A percentile compares a stretch with the other conserved stretches of the same genome.
phyloP scores from a whole-genome alignment of 2,329 filamentous ascomycete species.

The Chalara sp. region DNA sequence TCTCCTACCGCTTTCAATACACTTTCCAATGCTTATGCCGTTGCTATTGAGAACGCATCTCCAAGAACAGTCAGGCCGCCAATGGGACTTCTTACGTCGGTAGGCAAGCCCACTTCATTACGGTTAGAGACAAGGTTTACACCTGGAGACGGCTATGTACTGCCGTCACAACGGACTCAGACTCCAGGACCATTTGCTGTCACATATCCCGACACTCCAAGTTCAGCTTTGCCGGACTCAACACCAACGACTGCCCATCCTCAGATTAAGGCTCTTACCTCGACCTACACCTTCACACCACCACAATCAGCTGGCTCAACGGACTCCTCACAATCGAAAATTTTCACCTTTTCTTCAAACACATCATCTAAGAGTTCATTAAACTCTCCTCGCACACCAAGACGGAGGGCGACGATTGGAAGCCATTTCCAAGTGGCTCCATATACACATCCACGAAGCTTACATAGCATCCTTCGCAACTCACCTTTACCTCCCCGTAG shows the following conservation, averaged over 20 bases:
- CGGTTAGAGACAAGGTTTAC: constrained; percentile 22
- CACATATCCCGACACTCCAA: constrained; percentile 26
- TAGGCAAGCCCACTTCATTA: constrained; percentile 28
- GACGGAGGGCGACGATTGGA: constrained; percentile 31
- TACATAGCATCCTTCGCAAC: constrained; percentile 61
- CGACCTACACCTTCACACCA: constrained; percentile 25
- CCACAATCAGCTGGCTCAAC: constrained; percentile 25
- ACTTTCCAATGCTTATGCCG: constrained; percentile 57
- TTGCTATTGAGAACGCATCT: constrained; percentile 53
- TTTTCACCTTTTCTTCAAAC: constrained; percentile 23
- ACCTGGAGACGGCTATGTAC: constrained; percentile 13
- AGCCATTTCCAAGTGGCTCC: constrained; percentile 31
- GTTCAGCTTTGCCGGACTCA: constrained; percentile 17
- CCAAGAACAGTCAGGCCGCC: constrained; percentile 33
- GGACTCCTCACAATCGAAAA: constrained; percentile 14
- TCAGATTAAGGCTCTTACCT: constrained; percentile 11
- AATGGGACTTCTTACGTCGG: not conserved
- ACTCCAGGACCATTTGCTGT: constrained; percentile 27
- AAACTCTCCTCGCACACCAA: constrained; percentile 31
- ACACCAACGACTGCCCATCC: constrained; percentile 16
- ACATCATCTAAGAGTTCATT: constrained; percentile 13
- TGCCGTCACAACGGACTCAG: constrained; percentile 23
- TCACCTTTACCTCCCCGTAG: constrained; percentile 52
- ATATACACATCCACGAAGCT: constrained; percentile 50
- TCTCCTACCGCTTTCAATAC: constrained; percentile 61